Evolutionary conservation across 73 alveolate species (phyloP), one percentile per base, ranked within the genome.

Genomic region (Paramecium sonneborni): DNA sequence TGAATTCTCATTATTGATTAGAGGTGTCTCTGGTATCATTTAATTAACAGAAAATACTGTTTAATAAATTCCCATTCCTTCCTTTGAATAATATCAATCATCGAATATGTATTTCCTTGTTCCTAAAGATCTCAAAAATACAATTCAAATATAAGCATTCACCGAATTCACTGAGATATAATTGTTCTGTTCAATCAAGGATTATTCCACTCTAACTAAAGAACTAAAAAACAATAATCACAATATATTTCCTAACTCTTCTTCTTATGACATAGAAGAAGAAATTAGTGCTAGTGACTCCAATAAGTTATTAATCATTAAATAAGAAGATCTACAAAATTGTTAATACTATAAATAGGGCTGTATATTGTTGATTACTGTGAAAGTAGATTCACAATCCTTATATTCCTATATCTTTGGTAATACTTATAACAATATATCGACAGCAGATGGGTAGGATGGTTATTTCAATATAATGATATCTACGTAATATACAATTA

Each of bases 401-500:
- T 37, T 79, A 24, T 79, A 23, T 79, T 23, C 90, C 9, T 30
- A 24, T 7, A 21, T 79, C 23, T 43, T 41, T 7, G 90, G 76
- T 11, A n/a, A 79, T 3, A 5, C 26, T 1, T 26, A 41, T 34
- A 41, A 79, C 30, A 79, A 72, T 37, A 37, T 72, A 1, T 4
- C 38, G 3, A 21, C 55, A 12, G 86, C 32, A 9, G 28, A 41
- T 34, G 90, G 90, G 0, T 48, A 79, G 15, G 90, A 79, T 79
- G 90, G 90, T 5, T 79, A 43, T 34, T 79, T 79, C n/a, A 79
- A 34, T 21, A 79, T 79, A 2, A 30, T 79, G 72, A 62, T 79
- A 39, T 79, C 90, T 8, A 38, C 69, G 0, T 20, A 32, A 79
- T 23, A 39, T 24, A 2, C 55, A 21, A 79, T 23, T 12, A 23